A percentile compares a stretch with the other conserved stretches of the same genome.
These are phyloP conservation scores for Telopea speciosissima DNA, from an alignment of 177 flowering plant genomes.

Conservation along the genomic window DNA sequence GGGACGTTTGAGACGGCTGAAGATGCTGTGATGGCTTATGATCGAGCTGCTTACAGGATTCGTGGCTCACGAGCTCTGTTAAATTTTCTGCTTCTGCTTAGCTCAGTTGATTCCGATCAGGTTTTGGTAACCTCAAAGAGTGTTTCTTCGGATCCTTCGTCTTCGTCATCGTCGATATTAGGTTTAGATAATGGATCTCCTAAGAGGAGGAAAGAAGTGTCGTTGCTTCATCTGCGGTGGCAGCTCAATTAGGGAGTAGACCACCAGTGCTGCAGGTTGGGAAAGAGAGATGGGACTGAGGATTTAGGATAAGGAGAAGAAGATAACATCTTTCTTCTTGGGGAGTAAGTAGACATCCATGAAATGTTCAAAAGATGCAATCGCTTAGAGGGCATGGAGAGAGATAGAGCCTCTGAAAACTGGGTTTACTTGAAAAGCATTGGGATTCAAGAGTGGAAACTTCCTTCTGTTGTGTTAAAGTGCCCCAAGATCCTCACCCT, in stretches of 20 bases:
- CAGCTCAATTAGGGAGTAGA: slow-evolving; percentile 2
- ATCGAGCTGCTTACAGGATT: slow-evolving; percentile 51
- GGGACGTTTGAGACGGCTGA: slow-evolving; percentile 56
- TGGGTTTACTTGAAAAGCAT: slow-evolving; percentile 78
- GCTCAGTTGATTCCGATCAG: slow-evolving; percentile 6
- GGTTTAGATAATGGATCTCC: slow-evolving; percentile 10
- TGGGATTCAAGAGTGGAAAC: slow-evolving; percentile 81
- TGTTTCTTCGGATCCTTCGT: slow-evolving; percentile 11
- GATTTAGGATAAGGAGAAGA: too few species aligned
- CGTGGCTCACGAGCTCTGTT: slow-evolving; percentile 55
- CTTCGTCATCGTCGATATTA: slow-evolving; percentile 10
- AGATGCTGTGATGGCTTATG: slow-evolving; percentile 62
- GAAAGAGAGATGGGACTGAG: too few species aligned
- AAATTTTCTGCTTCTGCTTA: slow-evolving; percentile 44
- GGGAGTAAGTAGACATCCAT: slow-evolving; percentile 19
- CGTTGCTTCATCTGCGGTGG: neutral
- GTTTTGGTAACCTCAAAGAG: slow-evolving; percentile 12
- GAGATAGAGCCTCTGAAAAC: slow-evolving; percentile 62
- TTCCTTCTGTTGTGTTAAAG: slow-evolving; percentile 60
- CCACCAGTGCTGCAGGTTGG: neutral
- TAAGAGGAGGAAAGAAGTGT: slow-evolving; percentile 9
- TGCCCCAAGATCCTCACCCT: too few species aligned
- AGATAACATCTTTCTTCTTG: too few species aligned
- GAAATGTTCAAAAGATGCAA: too few species aligned
- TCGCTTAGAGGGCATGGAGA: slow-evolving; percentile 42